phyloP scores from a whole-genome alignment of 371 early-diverging fungal genomes.

The Mucor velutinosus region DNA sequence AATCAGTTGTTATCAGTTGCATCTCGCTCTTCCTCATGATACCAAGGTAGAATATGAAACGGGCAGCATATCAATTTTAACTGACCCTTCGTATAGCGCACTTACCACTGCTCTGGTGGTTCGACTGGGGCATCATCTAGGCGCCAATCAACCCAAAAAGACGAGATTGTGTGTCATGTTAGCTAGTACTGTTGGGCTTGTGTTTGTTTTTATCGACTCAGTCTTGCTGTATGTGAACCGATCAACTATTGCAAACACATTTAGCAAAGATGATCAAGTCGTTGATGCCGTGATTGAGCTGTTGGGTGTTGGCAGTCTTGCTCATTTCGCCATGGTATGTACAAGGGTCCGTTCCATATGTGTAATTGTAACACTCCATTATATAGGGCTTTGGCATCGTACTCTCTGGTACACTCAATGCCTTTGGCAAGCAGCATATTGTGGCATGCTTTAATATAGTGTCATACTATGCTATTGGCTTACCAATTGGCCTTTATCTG shows the following conservation, averaged over 20 bases:
- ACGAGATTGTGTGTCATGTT: slow-evolving; percentile 26
- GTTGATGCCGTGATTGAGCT: slow-evolving; percentile 49
- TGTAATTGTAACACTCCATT: neutral
- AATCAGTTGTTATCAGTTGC: slow-evolving; percentile 38
- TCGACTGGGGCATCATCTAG: slow-evolving; percentile 45
- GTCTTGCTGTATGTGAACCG: slow-evolving; percentile 24
- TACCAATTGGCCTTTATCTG: slow-evolving; percentile 44
- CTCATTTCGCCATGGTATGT: slow-evolving; percentile 61
- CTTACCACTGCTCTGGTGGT: slow-evolving; percentile 35
- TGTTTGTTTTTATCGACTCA: slow-evolving; percentile 24
- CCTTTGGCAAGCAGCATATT: slow-evolving; percentile 39
- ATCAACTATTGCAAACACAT: slow-evolving; percentile 31
- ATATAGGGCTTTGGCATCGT: slow-evolving; percentile 38
- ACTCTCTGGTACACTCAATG: slow-evolving; percentile 38
- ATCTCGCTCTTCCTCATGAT: slow-evolving; percentile 42
- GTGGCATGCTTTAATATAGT: slow-evolving; percentile 40
- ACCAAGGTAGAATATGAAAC: slow-evolving; percentile 28
- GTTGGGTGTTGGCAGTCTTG: slow-evolving; percentile 74
- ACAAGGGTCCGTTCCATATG: neutral
- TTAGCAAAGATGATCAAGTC: slow-evolving; percentile 57
- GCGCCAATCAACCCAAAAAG: slow-evolving; percentile 32
- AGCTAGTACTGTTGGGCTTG: slow-evolving; percentile 17
- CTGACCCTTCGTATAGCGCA: slow-evolving; percentile 21
- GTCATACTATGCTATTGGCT: slow-evolving; percentile 37
- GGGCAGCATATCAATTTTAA: neutral